phyloP scores from a whole-genome alignment of 2,329 filamentous ascomycete species.

The Neonectria coccinea region DNA sequence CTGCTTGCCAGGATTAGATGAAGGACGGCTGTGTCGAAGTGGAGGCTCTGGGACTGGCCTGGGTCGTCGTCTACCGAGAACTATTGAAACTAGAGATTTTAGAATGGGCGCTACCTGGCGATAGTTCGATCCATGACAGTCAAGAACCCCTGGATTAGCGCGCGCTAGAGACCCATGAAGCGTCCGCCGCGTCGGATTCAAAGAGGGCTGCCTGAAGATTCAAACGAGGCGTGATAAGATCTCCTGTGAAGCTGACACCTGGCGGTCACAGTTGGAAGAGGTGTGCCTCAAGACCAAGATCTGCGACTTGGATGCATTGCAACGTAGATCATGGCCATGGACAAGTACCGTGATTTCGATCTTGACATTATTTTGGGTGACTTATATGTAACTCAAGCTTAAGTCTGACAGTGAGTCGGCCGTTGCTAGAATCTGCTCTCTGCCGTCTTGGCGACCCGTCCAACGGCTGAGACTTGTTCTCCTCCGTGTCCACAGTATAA shows the following conservation, averaged over 20 bases:
- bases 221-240: background rate
- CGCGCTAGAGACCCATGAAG: background rate
- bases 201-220: background rate
- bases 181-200: background rate
- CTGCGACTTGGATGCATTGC: background rate
- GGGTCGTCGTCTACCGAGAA: background rate
- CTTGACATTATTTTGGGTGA: background rate
- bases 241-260: background rate
- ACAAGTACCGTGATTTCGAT: background rate
- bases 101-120: background rate
- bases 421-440: background rate
- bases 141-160: background rate
- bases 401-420: background rate
- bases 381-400: background rate
- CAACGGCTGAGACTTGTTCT: background rate
- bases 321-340: background rate
- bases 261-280: background rate
- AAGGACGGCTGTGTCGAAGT: background rate
- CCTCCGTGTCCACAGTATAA: no score
- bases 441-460: background rate
- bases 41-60: background rate
- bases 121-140: background rate
- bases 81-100: background rate
- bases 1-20: background rate
- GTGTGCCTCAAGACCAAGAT: background rate